Evolutionary conservation across 306 rosid species (phyloP).

Genomic region (Castanea mollissima): DNA sequence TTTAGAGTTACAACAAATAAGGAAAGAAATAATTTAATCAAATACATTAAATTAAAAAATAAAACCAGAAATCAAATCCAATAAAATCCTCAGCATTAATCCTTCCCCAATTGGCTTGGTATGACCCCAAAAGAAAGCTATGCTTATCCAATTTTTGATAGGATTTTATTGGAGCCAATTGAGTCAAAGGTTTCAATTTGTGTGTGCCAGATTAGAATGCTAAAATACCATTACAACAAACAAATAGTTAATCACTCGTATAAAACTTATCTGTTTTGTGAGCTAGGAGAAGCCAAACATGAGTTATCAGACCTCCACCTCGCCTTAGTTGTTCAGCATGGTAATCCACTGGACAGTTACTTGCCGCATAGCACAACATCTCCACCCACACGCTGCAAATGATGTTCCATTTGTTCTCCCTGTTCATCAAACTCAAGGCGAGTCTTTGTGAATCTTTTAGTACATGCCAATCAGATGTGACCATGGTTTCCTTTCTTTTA

Average conservation of each 20-base stretch:
- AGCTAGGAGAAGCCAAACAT: constrained; percentile 62
- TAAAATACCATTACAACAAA: too few relatives aligned
- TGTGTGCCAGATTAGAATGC: too few relatives aligned
- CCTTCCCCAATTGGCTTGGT: too few relatives aligned
- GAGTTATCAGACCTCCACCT: constrained; percentile 70
- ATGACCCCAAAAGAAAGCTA: too few relatives aligned
- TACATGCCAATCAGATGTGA: constrained; percentile 49
- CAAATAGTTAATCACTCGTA: constrained; percentile 33
- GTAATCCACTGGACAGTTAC: constrained; percentile 45
- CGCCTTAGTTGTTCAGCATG: constrained; percentile 65
- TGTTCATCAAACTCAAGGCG: constrained; percentile 38
- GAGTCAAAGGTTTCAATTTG: too few relatives aligned
- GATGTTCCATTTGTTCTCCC: constrained; percentile 44
- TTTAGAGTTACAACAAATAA: too few relatives aligned
- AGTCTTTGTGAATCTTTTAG: constrained; percentile 50
- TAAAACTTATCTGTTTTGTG: constrained; percentile 60
- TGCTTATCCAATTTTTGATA: too few relatives aligned
- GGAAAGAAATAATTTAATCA: too few relatives aligned
- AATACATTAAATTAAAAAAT: too few relatives aligned
- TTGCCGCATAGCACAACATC: constrained; percentile 69
- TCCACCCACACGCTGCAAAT: constrained; percentile 66
- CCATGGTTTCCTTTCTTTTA: constrained; percentile 39
- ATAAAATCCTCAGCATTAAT: too few relatives aligned
- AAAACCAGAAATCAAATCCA: too few relatives aligned
- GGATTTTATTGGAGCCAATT: too few relatives aligned